These are phyloP conservation scores for Fistulifera pelliculosa DNA, from an alignment of 108 stramenopile genomes.

Conservation along the genomic window DNA sequence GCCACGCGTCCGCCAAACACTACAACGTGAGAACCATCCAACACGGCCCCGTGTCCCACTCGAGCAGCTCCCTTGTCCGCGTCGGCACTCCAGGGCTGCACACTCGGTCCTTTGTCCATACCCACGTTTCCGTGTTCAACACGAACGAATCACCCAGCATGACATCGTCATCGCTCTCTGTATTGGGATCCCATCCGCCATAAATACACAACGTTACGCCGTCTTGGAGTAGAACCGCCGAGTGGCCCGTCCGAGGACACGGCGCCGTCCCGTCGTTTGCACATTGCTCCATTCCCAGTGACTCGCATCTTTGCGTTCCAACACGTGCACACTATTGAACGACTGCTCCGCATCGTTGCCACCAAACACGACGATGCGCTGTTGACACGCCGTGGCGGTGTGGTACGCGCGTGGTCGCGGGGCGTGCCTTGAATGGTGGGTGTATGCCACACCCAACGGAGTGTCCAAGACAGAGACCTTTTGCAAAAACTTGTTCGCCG, in stretches of 20 bases:
- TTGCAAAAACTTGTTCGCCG: constrained; percentile 52
- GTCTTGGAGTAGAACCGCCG: constrained; percentile 61
- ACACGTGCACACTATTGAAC: constrained; percentile 66
- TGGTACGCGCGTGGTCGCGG: constrained; percentile 77
- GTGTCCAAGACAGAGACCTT: constrained; percentile 53
- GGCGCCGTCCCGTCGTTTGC: constrained; percentile 46
- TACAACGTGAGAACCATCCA: constrained; percentile 44
- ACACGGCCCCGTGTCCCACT: constrained; percentile 52
- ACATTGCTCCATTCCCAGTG: constrained; percentile 69
- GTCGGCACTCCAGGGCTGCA: neutral
- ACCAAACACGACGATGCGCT: constrained; percentile 68
- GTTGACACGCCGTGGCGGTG: constrained; percentile 35
- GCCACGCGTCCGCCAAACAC: constrained; percentile 66
- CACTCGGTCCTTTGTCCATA: constrained; percentile 53
- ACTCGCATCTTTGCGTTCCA: constrained; percentile 28
- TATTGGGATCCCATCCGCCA: constrained; percentile 85
- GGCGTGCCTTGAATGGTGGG: constrained; percentile 47
- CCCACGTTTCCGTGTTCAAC: constrained; percentile 65
- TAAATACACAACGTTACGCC: constrained; percentile 67
- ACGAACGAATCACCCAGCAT: constrained; percentile 43
- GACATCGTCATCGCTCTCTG: constrained; percentile 26
- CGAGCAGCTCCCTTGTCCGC: constrained; percentile 40
- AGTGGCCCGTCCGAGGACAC: constrained; percentile 64
- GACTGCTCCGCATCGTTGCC: constrained; percentile 62
- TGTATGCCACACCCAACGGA: constrained; percentile 65